These are phyloP conservation scores for Calonectria pseudoreteaudii DNA, from an alignment of 2,329 filamentous ascomycete species.

Conservation along the genomic window DNA sequence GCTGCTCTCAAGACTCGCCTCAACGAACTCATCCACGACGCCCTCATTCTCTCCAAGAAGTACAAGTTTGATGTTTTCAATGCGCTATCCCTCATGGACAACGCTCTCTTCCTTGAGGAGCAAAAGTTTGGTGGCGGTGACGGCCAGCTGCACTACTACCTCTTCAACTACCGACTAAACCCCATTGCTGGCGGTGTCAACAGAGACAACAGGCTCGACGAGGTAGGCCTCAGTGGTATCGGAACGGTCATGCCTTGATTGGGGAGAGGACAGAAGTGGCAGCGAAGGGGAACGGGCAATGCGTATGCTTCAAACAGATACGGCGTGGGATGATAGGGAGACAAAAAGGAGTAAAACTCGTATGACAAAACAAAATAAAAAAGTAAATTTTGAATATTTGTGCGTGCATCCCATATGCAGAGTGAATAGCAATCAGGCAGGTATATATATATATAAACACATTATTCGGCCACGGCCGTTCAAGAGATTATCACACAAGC, in stretches of 20 bases:
- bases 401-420: background rate
- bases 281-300: background rate
- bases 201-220: conserved; percentile 80
- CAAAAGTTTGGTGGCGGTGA: conserved; percentile 96
- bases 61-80: conserved; percentile 96
- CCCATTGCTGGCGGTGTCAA: conserved; percentile 90
- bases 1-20: conserved; percentile 80
- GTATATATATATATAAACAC: too few species aligned
- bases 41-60: conserved; percentile 87
- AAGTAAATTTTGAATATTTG: background rate
- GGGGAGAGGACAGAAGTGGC: background rate
- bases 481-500: conserved; percentile 13
- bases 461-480: background rate
- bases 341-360: background rate
- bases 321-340: background rate
- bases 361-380: background rate
- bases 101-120: conserved; percentile 90
- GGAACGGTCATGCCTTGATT: conserved; percentile 81
- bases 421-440: background rate
- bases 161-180: conserved; percentile 95
- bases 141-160: conserved; percentile 94
- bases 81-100: conserved; percentile 92
- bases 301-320: background rate
- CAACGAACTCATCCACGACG: conserved; percentile 84
- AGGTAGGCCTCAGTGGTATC: conserved; percentile 83